phyloP scores from a whole-genome alignment of 345 rosid species.

The Arabidopsis arenosa region DNA sequence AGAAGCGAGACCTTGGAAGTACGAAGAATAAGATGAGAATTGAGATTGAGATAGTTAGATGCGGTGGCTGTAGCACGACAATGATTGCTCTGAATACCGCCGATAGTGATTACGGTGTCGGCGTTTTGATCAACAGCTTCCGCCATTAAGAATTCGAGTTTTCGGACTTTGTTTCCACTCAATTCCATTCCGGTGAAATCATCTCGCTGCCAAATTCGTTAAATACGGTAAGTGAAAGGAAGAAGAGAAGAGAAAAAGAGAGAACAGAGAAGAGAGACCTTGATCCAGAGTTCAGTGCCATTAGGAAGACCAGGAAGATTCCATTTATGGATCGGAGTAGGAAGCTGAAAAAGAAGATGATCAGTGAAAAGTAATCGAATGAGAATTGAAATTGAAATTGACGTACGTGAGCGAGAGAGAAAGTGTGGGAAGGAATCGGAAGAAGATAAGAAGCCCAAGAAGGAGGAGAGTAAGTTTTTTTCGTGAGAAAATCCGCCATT shows the following conservation, averaged over 20 bases:
- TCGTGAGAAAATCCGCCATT: slow-evolving; percentile 58
- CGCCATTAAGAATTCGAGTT: slow-evolving; percentile 85
- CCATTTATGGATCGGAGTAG: slow-evolving; percentile 92
- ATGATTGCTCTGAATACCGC: slow-evolving; percentile 95
- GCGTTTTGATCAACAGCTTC: slow-evolving; percentile 84
- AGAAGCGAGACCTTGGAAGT: slow-evolving; percentile 67
- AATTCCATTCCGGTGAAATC: slow-evolving; percentile 89
- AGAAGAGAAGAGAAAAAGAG: slow-evolving; percentile 6
- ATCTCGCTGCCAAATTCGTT: slow-evolving; percentile 61
- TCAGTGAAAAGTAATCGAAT: slow-evolving; percentile 1
- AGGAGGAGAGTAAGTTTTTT: slow-evolving; percentile 64
- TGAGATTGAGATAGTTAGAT: slow-evolving; percentile 81
- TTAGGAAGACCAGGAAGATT: slow-evolving; percentile 80
- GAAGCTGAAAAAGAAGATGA: slow-evolving; percentile 54
- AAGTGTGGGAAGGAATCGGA: slow-evolving; percentile 59
- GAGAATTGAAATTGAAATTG: background rate
- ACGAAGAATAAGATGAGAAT: slow-evolving; percentile 71
- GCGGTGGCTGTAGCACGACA: slow-evolving; percentile 95
- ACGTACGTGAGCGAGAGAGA: slow-evolving; percentile 75
- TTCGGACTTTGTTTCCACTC: slow-evolving; percentile 93
- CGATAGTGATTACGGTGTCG: slow-evolving; percentile 82
- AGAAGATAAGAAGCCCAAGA: slow-evolving; percentile 77
- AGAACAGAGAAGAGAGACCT: slow-evolving; percentile 54
- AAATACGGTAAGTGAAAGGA: background rate
- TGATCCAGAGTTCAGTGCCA: slow-evolving; percentile 78